A percentile compares a stretch with the other conserved stretches of the same genome.
Evolutionary conservation across 495 filamentous ascomycete genomes (phyloP).

Genomic region (Darksidea phi): DNA sequence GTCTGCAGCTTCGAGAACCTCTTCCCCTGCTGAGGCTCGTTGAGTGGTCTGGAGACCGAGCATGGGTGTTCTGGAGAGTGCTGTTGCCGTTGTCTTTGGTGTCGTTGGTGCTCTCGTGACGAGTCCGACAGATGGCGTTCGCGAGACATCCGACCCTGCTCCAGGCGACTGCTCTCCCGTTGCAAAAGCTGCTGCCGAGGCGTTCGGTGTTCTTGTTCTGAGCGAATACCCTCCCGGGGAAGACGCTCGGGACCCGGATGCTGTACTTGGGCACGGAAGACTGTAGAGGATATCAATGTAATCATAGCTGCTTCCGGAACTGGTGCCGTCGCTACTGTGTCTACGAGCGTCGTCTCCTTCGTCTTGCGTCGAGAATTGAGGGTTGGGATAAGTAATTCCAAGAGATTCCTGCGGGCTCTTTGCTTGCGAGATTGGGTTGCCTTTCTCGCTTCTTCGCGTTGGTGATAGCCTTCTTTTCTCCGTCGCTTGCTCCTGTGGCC

Average conservation of each 20-base stretch:
- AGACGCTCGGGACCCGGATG: not conserved
- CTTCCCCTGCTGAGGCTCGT: not conserved
- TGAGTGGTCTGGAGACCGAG: not conserved
- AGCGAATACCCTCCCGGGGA: not conserved
- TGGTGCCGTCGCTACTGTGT: slow-evolving; percentile 6
- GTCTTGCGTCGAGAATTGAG: not conserved
- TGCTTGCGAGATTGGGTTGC: not conserved
- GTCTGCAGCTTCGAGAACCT: not conserved
- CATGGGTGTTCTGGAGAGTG: not conserved
- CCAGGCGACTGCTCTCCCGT: slow-evolving; percentile 3
- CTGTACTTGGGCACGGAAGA: not conserved
- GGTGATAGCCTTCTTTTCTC: slow-evolving; percentile 11
- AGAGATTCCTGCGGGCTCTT: not conserved
- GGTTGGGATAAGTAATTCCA: not conserved
- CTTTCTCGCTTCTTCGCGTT: not conserved
- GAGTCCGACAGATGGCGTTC: not conserved
- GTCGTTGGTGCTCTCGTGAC: not conserved
- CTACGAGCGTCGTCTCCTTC: not conserved
- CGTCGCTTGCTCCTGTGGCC: slow-evolving; percentile 9
- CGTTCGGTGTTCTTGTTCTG: no score
- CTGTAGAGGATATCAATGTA: not conserved
- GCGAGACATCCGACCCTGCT: not conserved
- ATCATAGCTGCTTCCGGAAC: not conserved
- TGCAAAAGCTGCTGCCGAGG: not conserved
- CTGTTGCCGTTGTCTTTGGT: not conserved